Evolutionary conservation across 768 basidiomycete species (phyloP).

Genomic region (Kondoa subrosea): DNA sequence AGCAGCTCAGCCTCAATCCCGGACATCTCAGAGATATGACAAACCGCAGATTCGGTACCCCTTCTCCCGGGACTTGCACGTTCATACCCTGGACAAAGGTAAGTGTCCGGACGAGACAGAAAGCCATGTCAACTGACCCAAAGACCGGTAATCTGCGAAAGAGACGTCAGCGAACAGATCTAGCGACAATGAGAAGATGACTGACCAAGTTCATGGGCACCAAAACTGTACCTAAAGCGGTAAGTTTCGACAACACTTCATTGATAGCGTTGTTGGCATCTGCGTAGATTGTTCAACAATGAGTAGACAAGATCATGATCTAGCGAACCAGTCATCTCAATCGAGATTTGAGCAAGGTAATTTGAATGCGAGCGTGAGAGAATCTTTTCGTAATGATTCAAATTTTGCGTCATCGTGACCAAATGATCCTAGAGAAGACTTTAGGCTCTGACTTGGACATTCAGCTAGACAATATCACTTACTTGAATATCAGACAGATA

Average conservation of each 20-base stretch:
- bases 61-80: constrained; percentile 84
- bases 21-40: no score
- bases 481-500: constrained; percentile 90
- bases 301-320: neutral
- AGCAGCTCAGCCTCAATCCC: no score
- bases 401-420: constrained; percentile 98
- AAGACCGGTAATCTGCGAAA: constrained; percentile 50
- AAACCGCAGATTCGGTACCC: constrained; percentile 30
- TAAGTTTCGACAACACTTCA: constrained; percentile 90
- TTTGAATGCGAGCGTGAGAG: constrained; percentile 96
- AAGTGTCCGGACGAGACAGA: constrained; percentile 37
- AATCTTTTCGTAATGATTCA: constrained; percentile 99
- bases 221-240: constrained; percentile 89
- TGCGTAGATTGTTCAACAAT: constrained; percentile 5
- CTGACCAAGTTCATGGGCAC: constrained; percentile 51
- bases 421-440: constrained; percentile 72
- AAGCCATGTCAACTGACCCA: constrained; percentile 16
- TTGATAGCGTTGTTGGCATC: constrained; percentile 99
- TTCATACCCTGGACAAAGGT: constrained; percentile 99
- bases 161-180: constrained; percentile 32
- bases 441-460: neutral
- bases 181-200: neutral
- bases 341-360: constrained; percentile 96
- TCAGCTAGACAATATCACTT: constrained; percentile 11
- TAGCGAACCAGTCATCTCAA: constrained; percentile 64